Conservation (phyloP, 768 basidiomycete genomes). For the Udeniomyces megalosporus region DNA sequence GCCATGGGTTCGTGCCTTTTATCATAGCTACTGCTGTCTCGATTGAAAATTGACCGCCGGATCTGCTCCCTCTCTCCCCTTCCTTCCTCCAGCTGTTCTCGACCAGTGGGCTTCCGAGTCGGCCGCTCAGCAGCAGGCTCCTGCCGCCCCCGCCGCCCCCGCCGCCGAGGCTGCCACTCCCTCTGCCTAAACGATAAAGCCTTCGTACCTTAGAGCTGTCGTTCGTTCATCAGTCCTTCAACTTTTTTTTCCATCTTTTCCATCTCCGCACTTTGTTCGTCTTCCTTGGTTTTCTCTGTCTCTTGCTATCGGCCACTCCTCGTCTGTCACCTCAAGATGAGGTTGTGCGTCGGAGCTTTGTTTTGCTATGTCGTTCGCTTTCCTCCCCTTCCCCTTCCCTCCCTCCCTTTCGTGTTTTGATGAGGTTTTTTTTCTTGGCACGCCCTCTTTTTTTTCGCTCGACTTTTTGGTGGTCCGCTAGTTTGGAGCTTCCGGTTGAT, state of each 20-base stretch:
- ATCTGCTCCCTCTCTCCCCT: too few species aligned
- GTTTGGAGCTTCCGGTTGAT: neutral
- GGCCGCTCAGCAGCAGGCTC: neutral
- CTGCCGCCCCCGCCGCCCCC: neutral
- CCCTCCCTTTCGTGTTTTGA: neutral
- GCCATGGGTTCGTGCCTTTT: conserved; percentile 38
- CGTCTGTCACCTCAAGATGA: too few species aligned
- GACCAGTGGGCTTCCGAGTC: conserved; percentile 14
- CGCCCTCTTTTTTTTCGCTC: neutral
- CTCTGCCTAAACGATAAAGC: neutral
- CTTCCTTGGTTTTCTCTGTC: too few species aligned
- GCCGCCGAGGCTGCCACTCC: conserved; percentile 1
- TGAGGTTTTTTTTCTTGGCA: neutral
- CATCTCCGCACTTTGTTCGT: too few species aligned
- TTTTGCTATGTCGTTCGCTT: neutral
- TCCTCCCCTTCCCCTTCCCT: neutral
- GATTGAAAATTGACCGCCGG: neutral
- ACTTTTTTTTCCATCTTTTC: too few species aligned
- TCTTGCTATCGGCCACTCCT: too few species aligned
- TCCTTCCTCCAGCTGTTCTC: conserved; percentile 1
- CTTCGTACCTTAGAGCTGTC: too few species aligned
- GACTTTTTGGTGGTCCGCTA: neutral
- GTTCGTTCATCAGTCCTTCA: too few species aligned
- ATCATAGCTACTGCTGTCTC: neutral
- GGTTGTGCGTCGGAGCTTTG: too few species aligned